A percentile compares a stretch with the other conserved stretches of the same genome.
These are phyloP conservation scores for Pyrus hybrid DNA, from an alignment of 331 rosid species.

Conservation along the genomic window DNA sequence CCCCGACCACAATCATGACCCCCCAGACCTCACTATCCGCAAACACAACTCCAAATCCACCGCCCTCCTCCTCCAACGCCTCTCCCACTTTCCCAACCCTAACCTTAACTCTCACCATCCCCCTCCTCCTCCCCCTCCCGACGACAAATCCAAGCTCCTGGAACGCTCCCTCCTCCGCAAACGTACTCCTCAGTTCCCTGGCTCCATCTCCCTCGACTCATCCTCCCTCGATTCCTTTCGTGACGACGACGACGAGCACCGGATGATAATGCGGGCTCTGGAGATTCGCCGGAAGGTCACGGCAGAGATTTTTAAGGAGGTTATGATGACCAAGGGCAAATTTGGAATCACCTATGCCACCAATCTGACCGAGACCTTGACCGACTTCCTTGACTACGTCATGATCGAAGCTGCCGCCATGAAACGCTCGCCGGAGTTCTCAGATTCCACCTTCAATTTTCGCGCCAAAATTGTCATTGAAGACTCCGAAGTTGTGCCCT, in stretches of 20 bases:
- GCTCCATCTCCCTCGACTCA: constrained; percentile 78
- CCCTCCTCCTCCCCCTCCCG: constrained; percentile 28
- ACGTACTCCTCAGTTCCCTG: constrained; percentile 90
- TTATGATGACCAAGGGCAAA: constrained; percentile 57
- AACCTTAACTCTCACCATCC: constrained; percentile 19
- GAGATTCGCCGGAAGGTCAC: constrained; percentile 86
- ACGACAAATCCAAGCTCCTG: constrained; percentile 47
- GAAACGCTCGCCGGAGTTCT: constrained; percentile 61
- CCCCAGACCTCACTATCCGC: constrained; percentile 29
- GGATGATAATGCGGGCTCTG: constrained; percentile 67
- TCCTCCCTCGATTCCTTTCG: constrained; percentile 59
- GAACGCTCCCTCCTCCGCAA: constrained; percentile 74
- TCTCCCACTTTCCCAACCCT: constrained; percentile 24
- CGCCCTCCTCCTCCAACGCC: constrained; percentile 51
- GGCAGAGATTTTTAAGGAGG: constrained; percentile 63
- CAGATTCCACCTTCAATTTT: constrained; percentile 54
- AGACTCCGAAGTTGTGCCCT: constrained; percentile 68
- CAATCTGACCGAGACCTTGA: constrained; percentile 43
- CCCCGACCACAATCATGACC: constrained; percentile 9
- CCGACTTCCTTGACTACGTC: constrained; percentile 56
- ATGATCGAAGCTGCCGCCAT: constrained; percentile 83
- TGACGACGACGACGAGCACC: constrained; percentile 25
- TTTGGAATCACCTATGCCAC: constrained; percentile 75
- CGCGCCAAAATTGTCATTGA: constrained; percentile 75
- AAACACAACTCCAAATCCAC: constrained; percentile 82